phyloP scores from a whole-genome alignment of 495 filamentous ascomycete species.

The Tirmania nivea region DNA sequence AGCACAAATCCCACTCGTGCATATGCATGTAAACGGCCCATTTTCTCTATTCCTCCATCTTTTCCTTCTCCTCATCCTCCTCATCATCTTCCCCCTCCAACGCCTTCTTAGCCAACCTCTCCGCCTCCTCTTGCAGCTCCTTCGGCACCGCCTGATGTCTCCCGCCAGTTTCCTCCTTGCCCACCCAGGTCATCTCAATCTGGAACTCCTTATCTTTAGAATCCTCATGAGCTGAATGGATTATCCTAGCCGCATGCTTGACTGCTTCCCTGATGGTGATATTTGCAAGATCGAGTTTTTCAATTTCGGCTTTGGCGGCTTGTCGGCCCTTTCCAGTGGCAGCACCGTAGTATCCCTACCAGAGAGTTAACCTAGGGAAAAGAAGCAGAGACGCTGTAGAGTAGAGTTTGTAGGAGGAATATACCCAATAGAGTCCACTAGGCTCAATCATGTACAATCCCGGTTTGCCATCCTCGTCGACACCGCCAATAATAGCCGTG shows the following conservation, averaged over 20 bases:
- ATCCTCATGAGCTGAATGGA: slow-evolving; percentile 90
- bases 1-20: too few species aligned
- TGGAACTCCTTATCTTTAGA: slow-evolving; percentile 88
- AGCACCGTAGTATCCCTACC: slow-evolving; percentile 81
- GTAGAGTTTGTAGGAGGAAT: slow-evolving; percentile 2
- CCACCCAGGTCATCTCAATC: slow-evolving; percentile 97
- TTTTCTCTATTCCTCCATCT: not conserved
- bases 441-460: slow-evolving; percentile 97
- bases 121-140: slow-evolving; percentile 72
- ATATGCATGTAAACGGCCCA: too few species aligned
- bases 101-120: slow-evolving; percentile 60
- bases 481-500: slow-evolving; percentile 81
- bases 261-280: slow-evolving; percentile 71
- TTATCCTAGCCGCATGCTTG: slow-evolving; percentile 89
- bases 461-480: slow-evolving; percentile 80
- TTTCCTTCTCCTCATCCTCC: slow-evolving; percentile 39
- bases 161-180: slow-evolving; percentile 26
- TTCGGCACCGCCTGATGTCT: slow-evolving; percentile 80
- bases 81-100: slow-evolving; percentile 52
- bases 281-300: slow-evolving; percentile 78
- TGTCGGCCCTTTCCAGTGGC: slow-evolving; percentile 92
- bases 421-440: slow-evolving; percentile 81
- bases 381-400: not conserved
- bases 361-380: not conserved
- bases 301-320: slow-evolving; percentile 87